A percentile compares a stretch with the other conserved stretches of the same genome.
These are phyloP conservation scores for Lepidium sativum DNA, from an alignment of 345 rosid species.

Conservation along the genomic window DNA sequence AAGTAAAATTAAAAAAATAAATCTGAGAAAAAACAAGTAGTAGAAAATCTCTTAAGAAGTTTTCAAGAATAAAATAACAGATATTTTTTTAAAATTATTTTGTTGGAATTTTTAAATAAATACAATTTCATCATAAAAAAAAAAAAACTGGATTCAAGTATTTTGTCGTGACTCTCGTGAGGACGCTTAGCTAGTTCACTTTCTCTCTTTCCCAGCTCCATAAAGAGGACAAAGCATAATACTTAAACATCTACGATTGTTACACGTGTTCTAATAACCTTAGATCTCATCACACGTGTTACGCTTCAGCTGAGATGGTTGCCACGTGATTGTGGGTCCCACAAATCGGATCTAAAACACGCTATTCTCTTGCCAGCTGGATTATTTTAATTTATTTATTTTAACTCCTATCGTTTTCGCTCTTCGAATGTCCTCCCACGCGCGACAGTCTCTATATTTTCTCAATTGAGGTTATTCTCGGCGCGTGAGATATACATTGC, in stretches of 20 bases:
- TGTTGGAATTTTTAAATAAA: neutral
- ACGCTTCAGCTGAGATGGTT: neutral
- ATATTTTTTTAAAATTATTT: neutral
- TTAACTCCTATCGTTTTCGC: slow-evolving; percentile 13
- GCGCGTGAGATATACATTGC: neutral
- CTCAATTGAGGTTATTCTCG: neutral
- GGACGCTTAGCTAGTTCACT: neutral
- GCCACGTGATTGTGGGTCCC: slow-evolving; percentile 11
- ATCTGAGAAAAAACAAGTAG: neutral
- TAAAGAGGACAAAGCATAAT: slow-evolving; percentile 2
- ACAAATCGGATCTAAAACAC: neutral
- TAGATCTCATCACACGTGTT: slow-evolving; percentile 3
- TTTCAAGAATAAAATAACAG: neutral
- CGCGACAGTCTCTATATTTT: slow-evolving; percentile 24
- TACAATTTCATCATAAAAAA: neutral
- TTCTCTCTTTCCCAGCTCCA: neutral
- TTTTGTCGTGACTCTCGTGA: slow-evolving; percentile 14
- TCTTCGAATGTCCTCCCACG: slow-evolving; percentile 13
- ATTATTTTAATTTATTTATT: neutral
- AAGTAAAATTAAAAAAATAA: neutral
- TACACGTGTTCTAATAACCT: neutral
- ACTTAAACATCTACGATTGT: neutral
- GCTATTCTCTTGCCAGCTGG: slow-evolving; percentile 14
- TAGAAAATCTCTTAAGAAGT: neutral
- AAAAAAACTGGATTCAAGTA: neutral